Percentiles rank a stretch among this genome's conserved stretches.
These are phyloP conservation scores for Sporormia fimetaria DNA, from an alignment of 495 filamentous ascomycete genomes.

Conservation along the genomic window DNA sequence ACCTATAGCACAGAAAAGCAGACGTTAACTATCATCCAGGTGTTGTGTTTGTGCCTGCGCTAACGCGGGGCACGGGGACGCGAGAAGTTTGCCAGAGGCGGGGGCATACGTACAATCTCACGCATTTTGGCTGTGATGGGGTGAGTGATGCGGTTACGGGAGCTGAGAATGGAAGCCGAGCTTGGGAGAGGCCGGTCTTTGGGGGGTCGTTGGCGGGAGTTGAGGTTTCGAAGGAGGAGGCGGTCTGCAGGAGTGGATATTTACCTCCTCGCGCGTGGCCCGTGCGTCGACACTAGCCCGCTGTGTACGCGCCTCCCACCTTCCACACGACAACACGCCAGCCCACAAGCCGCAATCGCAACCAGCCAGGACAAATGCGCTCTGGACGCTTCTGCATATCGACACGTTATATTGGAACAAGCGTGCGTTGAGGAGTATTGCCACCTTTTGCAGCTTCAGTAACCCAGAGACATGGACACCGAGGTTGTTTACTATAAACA, in stretches of 20 bases:
- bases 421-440: no score
- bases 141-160: slow-evolving; percentile 4
- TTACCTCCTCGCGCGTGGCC: slow-evolving; percentile 11
- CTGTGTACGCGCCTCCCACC: slow-evolving; percentile 15
- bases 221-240: slow-evolving; percentile 10
- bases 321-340: slow-evolving; percentile 10
- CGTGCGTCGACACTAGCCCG: slow-evolving; percentile 1
- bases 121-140: slow-evolving; percentile 29
- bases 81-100: slow-evolving; percentile 20
- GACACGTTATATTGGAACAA: no score
- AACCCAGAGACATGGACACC: no score
- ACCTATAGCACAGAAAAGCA: slow-evolving; percentile 50
- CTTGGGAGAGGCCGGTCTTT: slow-evolving; percentile 6
- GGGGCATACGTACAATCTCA: slow-evolving; percentile 34
- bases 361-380: no score
- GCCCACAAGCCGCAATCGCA: no score
- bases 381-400: no score
- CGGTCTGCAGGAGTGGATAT: slow-evolving; percentile 11
- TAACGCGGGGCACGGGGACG: slow-evolving; percentile 31
- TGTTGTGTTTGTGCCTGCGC: slow-evolving; percentile 31
- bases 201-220: slow-evolving; percentile 7
- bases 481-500: no score
- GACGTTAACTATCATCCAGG: slow-evolving; percentile 31
- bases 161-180: slow-evolving; percentile 21
- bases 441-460: no score